Conservation (phyloP, 345 rosid genomes). For the Euphorbia tirucalli region DNA sequence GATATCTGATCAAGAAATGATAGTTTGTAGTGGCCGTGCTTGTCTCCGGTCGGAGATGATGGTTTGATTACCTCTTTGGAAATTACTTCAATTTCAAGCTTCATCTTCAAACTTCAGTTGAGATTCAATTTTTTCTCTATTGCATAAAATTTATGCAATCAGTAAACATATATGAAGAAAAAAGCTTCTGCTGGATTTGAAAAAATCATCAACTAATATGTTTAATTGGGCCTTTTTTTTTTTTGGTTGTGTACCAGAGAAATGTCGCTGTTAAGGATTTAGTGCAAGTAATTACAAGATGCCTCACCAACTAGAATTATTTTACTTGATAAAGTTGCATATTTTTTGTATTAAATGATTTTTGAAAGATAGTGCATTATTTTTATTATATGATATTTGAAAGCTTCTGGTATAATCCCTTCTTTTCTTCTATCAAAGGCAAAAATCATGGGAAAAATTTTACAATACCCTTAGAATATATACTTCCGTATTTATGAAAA, state of each 20-base stretch:
- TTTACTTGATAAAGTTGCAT: background rate
- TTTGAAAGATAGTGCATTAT: no score
- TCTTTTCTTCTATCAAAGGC: no score
- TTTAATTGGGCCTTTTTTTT: background rate
- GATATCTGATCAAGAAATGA: slow-evolving; percentile 43
- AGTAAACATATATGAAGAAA: background rate
- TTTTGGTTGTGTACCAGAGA: background rate
- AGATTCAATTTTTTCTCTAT: background rate
- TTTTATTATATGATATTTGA: no score
- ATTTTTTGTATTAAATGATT: no score
- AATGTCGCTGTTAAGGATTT: background rate
- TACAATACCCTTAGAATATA: no score
- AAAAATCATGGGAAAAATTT: no score
- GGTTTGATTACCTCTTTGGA: slow-evolving; percentile 36
- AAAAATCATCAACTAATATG: background rate
- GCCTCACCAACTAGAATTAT: background rate
- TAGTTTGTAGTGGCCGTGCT: slow-evolving; percentile 29
- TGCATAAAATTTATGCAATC: background rate
- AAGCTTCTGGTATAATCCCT: no score
- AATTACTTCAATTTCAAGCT: slow-evolving; percentile 26
- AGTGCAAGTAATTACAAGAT: background rate
- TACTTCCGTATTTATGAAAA: no score
- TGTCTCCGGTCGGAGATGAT: slow-evolving; percentile 36
- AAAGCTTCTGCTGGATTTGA: background rate
- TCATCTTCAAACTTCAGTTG: background rate